Base-by-base conservation (phyloP, 2,329 filamentous ascomycete species). In the Sporothrix mexicana region DNA sequence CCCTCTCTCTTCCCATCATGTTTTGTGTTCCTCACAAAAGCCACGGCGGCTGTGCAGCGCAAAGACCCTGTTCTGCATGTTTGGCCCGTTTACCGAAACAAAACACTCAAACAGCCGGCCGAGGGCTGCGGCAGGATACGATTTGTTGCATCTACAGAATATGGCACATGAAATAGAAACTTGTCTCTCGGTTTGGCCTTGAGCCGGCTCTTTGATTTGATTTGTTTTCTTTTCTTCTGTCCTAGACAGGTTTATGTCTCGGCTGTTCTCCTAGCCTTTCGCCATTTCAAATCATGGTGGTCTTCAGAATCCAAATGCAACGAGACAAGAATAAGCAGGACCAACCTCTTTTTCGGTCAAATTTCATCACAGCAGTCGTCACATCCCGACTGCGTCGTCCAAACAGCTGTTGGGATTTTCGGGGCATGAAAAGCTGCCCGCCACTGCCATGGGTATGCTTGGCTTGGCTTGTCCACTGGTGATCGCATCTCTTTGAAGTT, bases 1-100 rank as follows among this genome's bases (percentile, higher is more conserved):
- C n/a, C n/a, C n/a, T 10, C 10, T 23, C 20, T 55, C 3, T 23
- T 20, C 4, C 13, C n/a, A 7, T 9, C 41, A 13, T 47, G 41
- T 20, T 17, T 45, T 66, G 10, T 47, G 61, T 47, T 20, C 15
- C 55, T 64, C 61, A n/a, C 41, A 23, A 5, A 15, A 8, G 23
- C 62, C 45, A 25, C 23, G 53, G 68, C 53, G 68, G 68, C 53
- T 70, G 53, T 70, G 68, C 68, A 45, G 23, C 41, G 55, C 69
- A 70, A 59, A 25, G 69, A 59, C 55, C 61, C 41, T 47, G 20
- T 15, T 15, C 20, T 25, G 36, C 36, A 9, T 36, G 64, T 67
- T 67, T 67, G 64, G 45, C 8, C 20, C 25, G 64, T 67, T 49
- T 70, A 5, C 20, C 69, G 53, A 70, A 70, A 70, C 69, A 59